Conservation (phyloP, 345 rosid species). For the Citropsis articulata region DNA sequence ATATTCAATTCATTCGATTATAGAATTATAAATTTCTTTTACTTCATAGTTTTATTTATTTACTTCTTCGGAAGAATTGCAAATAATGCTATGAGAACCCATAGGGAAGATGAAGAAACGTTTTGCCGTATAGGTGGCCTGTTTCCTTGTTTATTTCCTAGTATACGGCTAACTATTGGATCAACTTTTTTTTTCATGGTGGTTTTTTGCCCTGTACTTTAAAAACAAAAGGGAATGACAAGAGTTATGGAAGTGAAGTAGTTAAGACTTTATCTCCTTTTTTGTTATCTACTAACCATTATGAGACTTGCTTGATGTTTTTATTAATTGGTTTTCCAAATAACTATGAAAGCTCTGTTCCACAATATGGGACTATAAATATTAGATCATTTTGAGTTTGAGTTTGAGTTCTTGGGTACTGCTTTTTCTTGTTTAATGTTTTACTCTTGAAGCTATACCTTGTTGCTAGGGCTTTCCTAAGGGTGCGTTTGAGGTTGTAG, state of each 20-base stretch:
- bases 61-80: not conserved
- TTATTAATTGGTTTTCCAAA: not conserved
- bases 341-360: not conserved
- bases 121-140: not conserved
- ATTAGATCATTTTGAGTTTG: not conserved
- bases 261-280: not conserved
- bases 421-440: not conserved
- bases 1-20: not conserved
- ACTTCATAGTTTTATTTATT: not conserved
- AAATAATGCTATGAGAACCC: not conserved
- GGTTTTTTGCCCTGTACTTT: no score
- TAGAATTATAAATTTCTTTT: not conserved
- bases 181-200: no score
- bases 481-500: not conserved
- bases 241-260: not conserved
- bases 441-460: not conserved
- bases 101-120: not conserved
- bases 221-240: not conserved
- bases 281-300: not conserved
- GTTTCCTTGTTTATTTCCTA: not conserved
- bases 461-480: not conserved
- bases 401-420: not conserved
- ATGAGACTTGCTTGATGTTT: not conserved
- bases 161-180: not conserved
- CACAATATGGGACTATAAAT: not conserved